Evolutionary conservation across 768 basidiomycete species (phyloP).

Genomic region (Amanita fuliginea): DNA sequence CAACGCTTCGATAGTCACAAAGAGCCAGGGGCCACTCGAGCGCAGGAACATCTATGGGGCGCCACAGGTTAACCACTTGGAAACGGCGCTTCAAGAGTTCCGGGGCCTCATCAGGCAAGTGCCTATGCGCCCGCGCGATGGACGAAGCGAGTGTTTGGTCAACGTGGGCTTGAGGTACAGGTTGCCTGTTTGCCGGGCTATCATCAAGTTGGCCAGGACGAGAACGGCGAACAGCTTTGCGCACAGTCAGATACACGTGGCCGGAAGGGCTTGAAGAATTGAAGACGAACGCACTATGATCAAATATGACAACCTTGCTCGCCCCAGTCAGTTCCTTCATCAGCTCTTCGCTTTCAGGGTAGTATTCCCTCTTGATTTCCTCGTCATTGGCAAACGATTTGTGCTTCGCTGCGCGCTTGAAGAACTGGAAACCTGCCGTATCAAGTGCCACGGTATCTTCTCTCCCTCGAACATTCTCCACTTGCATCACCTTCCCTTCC

Average conservation of each 20-base stretch:
- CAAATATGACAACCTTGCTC: constrained; percentile 43
- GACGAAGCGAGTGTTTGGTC: constrained; percentile 36
- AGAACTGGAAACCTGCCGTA: constrained; percentile 40
- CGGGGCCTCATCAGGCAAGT: constrained; percentile 32
- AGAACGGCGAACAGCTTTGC: constrained; percentile 24
- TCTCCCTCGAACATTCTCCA: constrained; percentile 46
- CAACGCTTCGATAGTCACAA: constrained; percentile 39
- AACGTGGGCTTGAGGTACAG: constrained; percentile 25
- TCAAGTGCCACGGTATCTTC: constrained; percentile 35
- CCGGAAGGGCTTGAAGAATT: no score
- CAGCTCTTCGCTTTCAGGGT: constrained; percentile 46
- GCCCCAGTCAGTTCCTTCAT: constrained; percentile 53
- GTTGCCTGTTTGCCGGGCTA: constrained; percentile 20
- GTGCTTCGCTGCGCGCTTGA: constrained; percentile 27
- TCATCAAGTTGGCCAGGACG: constrained; percentile 19
- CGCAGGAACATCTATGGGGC: constrained; percentile 38
- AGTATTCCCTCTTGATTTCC: constrained; percentile 45
- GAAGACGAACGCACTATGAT: constrained; percentile 39
- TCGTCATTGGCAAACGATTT: constrained; percentile 38
- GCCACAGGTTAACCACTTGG: constrained; percentile 54
- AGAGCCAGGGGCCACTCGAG: constrained; percentile 40
- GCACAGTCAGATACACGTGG: neutral
- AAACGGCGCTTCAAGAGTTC: constrained; percentile 34
- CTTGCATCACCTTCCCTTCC: constrained; percentile 20
- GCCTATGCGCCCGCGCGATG: constrained; percentile 34